A percentile compares a stretch with the other conserved stretches of the same genome.
Conservation (phyloP, 805 yeast species). For the Cephaloascus fragrans region DNA sequence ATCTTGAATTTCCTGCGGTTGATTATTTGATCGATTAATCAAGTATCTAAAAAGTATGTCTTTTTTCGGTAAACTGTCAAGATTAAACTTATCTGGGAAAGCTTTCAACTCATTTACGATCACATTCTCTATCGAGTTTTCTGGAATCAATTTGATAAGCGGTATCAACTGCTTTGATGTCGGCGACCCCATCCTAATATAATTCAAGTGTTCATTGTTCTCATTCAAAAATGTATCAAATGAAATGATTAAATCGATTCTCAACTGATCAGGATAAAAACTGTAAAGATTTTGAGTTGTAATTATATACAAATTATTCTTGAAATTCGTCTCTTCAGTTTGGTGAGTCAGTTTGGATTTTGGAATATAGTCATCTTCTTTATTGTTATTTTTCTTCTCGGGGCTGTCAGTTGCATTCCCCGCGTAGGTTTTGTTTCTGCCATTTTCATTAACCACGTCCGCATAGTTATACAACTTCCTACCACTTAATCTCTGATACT, state of each 20-base stretch:
- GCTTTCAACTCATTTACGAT: slow-evolving; percentile 2
- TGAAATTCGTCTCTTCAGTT: slow-evolving; percentile 17
- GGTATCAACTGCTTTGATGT: slow-evolving; percentile 20
- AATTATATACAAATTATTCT: slow-evolving; percentile 11
- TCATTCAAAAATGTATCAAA: slow-evolving; percentile 33
- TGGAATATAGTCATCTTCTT: slow-evolving; percentile 9
- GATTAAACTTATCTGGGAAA: not conserved
- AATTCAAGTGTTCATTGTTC: slow-evolving; percentile 15
- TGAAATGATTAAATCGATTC: slow-evolving; percentile 35
- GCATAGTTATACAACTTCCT: slow-evolving; percentile 41
- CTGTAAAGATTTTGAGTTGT: slow-evolving; percentile 4
- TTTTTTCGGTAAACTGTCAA: not conserved
- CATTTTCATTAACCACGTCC: slow-evolving; percentile 7
- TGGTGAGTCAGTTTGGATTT: slow-evolving; percentile 6
- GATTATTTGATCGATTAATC: slow-evolving; percentile 6
- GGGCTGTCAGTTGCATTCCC: slow-evolving; percentile 1
- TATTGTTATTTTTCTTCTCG: slow-evolving; percentile 7
- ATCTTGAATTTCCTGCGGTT: slow-evolving; percentile 2
- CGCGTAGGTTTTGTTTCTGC: not conserved
- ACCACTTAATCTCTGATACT: slow-evolving; percentile 61
- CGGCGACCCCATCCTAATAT: slow-evolving; percentile 9
- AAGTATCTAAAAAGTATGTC: slow-evolving; percentile 10
- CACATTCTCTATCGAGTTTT: slow-evolving; percentile 37
- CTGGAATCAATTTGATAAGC: slow-evolving; percentile 32
- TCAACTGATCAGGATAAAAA: slow-evolving; percentile 14